Conservation (phyloP, 2,329 filamentous ascomycete genomes). For the Pseudohalonectria lignicola region DNA sequence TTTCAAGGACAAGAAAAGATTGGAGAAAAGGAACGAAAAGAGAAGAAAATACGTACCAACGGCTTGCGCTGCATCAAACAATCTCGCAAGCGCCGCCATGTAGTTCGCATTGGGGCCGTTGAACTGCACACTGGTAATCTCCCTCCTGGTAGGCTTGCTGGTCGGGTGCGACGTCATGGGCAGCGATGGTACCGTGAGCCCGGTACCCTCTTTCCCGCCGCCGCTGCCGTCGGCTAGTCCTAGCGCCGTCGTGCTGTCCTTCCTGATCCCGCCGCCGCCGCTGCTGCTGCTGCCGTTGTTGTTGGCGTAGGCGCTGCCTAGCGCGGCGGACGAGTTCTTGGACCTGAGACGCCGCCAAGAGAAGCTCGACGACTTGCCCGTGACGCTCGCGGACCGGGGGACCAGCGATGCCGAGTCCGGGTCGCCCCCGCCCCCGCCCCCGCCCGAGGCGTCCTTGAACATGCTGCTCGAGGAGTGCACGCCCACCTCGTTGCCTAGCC, state of each 20-base stretch:
- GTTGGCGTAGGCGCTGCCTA: constrained; percentile 37
- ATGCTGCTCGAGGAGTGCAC: constrained; percentile 61
- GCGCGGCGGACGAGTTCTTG: constrained; percentile 67
- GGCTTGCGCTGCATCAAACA: constrained; percentile 89
- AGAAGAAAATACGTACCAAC: constrained; percentile 54
- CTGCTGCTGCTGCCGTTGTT: constrained; percentile 23
- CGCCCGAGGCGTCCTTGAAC: constrained; percentile 53
- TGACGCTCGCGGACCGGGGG: constrained; percentile 47
- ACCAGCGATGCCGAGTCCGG: constrained; percentile 18
- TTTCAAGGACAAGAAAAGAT: too few species aligned
- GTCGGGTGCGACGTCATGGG: constrained; percentile 63
- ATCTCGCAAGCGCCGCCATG: constrained; percentile 77
- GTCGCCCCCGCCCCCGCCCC: constrained; percentile 29
- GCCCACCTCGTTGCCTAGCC: constrained; percentile 87
- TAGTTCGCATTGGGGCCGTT: constrained; percentile 80
- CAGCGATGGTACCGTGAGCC: constrained; percentile 48
- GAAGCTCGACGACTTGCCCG: constrained; percentile 68
- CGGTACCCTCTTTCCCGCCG: constrained; percentile 45
- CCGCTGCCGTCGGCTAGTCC: constrained; percentile 25
- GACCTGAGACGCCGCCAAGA: constrained; percentile 85
- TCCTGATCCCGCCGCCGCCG: constrained; percentile 15
- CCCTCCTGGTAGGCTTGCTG: constrained; percentile 59
- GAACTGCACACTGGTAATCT: constrained; percentile 58
- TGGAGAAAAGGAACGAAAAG: background rate
- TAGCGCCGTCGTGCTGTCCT: constrained; percentile 3